phyloP scores from a whole-genome alignment of 805 yeast genomes.

The Henningerozyma blattae region DNA sequence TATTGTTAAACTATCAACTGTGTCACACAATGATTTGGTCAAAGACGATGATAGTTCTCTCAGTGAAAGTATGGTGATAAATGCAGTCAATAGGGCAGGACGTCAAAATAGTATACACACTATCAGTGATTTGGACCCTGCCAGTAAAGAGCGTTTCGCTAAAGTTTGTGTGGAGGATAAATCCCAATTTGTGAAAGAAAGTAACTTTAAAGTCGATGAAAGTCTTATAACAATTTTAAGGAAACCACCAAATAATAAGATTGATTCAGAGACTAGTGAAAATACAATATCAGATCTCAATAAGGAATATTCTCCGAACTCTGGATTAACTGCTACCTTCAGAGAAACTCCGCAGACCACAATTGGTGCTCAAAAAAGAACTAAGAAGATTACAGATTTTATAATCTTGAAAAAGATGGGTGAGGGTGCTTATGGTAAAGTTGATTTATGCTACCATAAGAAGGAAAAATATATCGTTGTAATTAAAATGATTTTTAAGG shows the following conservation, averaged over 20 bases:
- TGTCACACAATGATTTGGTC: neutral
- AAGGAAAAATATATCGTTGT: slow-evolving; percentile 58
- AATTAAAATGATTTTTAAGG: slow-evolving; percentile 82
- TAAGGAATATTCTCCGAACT: no score
- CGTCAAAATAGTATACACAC: slow-evolving; percentile 1
- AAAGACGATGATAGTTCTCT: neutral
- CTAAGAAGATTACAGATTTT: slow-evolving; percentile 62
- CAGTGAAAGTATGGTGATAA: neutral
- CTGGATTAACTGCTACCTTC: slow-evolving; percentile 6
- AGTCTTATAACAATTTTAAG: slow-evolving; percentile 12
- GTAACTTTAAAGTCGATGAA: slow-evolving; percentile 23
- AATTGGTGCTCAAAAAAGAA: slow-evolving; percentile 60
- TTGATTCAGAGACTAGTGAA: neutral
- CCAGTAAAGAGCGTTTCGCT: slow-evolving; percentile 16
- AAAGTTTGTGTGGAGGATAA: slow-evolving; percentile 21
- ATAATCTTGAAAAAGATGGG: slow-evolving; percentile 69
- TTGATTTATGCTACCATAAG: slow-evolving; percentile 61
- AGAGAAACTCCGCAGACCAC: slow-evolving; percentile 17
- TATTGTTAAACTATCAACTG: no score
- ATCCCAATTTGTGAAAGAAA: slow-evolving; percentile 24
- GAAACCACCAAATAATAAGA: neutral
- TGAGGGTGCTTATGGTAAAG: slow-evolving; percentile 95
- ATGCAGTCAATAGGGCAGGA: neutral
- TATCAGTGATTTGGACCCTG: slow-evolving; percentile 7
- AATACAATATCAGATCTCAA: no score